Conservation (phyloP, 257 asterid species). For the Solanum arcanum region DNA sequence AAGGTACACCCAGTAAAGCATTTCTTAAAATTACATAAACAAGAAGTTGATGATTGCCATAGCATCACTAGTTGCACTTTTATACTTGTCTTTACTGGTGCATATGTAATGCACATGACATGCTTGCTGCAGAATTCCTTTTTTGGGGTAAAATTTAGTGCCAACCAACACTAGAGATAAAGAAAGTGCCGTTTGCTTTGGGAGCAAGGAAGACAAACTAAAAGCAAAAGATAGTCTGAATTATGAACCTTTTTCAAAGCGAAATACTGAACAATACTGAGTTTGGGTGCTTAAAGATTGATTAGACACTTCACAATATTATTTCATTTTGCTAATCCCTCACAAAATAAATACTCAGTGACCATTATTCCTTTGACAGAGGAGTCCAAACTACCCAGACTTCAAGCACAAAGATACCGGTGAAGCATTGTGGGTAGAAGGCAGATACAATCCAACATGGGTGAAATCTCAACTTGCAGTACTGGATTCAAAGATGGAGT, state of each 20-base stretch:
- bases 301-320: not conserved
- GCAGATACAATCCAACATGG: conserved; percentile 82
- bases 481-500: conserved; percentile 73
- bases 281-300: not conserved
- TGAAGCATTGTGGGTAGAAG: conserved; percentile 88
- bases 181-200: not conserved
- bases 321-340: not conserved
- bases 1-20: conserved; percentile 38
- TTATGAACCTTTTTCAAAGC: not conserved
- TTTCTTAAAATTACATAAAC: not conserved
- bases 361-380: conserved; percentile 28
- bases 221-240: not conserved
- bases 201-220: not conserved
- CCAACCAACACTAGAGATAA: not conserved
- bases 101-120: not conserved
- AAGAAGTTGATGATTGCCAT: not conserved
- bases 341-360: not conserved
- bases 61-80: not conserved
- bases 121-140: not conserved
- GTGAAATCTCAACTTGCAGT: conserved; percentile 83
- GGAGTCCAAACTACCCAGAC: conserved; percentile 91
- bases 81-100: not conserved
- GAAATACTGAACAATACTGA: not conserved
- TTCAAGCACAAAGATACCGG: conserved; percentile 97
- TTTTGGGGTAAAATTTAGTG: not conserved